phyloP scores from a whole-genome alignment of 768 basidiomycete genomes.

The Pulveroboletus frians region DNA sequence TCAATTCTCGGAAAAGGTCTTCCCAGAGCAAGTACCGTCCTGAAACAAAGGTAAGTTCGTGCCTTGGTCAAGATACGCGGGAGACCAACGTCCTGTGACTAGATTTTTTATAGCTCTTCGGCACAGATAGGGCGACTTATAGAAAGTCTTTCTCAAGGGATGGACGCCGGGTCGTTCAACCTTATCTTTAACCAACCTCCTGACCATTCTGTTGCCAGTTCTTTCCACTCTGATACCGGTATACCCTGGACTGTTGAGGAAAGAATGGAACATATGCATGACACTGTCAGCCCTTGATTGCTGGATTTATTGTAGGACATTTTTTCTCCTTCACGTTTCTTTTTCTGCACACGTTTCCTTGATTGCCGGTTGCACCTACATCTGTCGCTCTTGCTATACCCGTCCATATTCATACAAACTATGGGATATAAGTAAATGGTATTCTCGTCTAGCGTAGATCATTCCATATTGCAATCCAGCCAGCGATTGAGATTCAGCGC shows the following conservation, averaged over 20 bases:
- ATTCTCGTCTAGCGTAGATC: constrained; percentile 18
- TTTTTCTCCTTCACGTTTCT: constrained; percentile 5
- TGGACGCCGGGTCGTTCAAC: constrained; percentile 83
- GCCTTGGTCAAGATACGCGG: constrained; percentile 2
- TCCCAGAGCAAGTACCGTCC: constrained; percentile 56
- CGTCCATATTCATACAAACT: constrained; percentile 31
- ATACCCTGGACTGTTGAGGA: constrained; percentile 72
- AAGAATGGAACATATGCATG: constrained; percentile 67
- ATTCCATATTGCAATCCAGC: constrained; percentile 54
- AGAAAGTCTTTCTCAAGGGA: constrained; percentile 74
- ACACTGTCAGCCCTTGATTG: constrained; percentile 30
- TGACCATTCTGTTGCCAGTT: constrained; percentile 58
- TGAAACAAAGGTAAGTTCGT: constrained; percentile 70
- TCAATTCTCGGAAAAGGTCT: constrained; percentile 57
- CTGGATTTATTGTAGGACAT: constrained; percentile 24
- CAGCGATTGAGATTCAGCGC: constrained; percentile 70
- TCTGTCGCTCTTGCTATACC: constrained; percentile 23
- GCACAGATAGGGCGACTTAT: constrained; percentile 80
- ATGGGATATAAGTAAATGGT: constrained; percentile 31
- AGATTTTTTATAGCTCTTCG: constrained; percentile 45
- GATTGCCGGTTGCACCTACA: constrained; percentile 16
- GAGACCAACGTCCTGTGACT: constrained; percentile 8
- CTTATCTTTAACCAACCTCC: constrained; percentile 44
- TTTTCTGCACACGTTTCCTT: constrained; percentile 14
- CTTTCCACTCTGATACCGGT: constrained; percentile 56